Evolutionary conservation across 2,329 filamentous ascomycete species (phyloP), one percentile per base, ranked within the genome.

Genomic region (Aspergillus pseudoviridinutans): DNA sequence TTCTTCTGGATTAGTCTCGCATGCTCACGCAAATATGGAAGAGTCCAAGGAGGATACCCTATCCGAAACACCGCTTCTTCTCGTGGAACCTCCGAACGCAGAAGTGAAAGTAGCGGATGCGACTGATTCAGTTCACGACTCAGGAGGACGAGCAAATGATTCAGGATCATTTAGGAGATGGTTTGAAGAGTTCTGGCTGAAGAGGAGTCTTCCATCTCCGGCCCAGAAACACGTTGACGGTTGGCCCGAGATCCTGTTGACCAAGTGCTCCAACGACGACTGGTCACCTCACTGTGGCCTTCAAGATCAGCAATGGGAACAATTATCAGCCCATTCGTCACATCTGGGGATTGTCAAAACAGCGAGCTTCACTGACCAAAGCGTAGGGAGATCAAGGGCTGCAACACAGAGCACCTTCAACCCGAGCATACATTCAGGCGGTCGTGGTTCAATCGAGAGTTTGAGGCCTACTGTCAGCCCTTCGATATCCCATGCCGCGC

Each of bases 291-390:
- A 66, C 51, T 64, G 61, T 50, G 60, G 56, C 42, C 58, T 63
- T 4, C 66, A 66, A 29, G 64, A 70, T 41, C 66, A 64, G 51
- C 80, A 82, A 64, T 79, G 82, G 58, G 82, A 85, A 55, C 85
- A 84, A 7, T 89, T 88, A 2, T 90, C 90, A 1, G 91, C 89
- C 6, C 95, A 92, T 0, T 86, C 90, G 58, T 88, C 84, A 1
- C 92, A 92, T 68, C 85, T 97, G 42, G 85, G 87, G n/a, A 88
- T 85, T 17, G 83, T 95, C 64, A 91, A 88, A 70, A 94, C 91
- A 61, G 89, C 90, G 59, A 96, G 91, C 58, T 78, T 92, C 58
- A 83, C 86, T 50, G 91, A 87, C 66, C 81, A 84, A 63, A 95
- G 90, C 73, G 79, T 88, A 58, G 79, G 84, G 32, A 82, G 84